phyloP scores from a whole-genome alignment of 352 stramenopile genomes.

The Globisporangium uncinulatum region DNA sequence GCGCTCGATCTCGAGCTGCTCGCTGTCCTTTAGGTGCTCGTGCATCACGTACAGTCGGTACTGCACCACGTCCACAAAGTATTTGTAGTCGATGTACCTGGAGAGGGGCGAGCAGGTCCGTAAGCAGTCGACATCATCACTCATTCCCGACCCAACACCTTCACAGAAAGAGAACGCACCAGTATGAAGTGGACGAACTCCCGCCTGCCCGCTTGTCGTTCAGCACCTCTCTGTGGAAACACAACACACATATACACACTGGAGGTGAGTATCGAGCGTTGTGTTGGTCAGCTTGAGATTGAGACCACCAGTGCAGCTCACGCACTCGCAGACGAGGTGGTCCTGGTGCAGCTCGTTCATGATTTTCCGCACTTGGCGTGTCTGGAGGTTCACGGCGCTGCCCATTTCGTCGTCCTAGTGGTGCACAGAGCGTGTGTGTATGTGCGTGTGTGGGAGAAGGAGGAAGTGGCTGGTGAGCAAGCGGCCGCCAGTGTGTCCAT shows the following conservation, averaged over 20 bases:
- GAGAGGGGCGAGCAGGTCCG: neutral
- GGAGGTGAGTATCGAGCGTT: neutral
- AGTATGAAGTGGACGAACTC: slow-evolving; percentile 86
- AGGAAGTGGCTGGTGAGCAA: neutral
- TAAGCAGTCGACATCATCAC: neutral
- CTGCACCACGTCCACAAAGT: slow-evolving; percentile 88
- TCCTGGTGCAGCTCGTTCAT: slow-evolving; percentile 87
- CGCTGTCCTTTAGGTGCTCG: slow-evolving; percentile 79
- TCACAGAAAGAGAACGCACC: slow-evolving; percentile 19
- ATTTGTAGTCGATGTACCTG: slow-evolving; percentile 91
- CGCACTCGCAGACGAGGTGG: slow-evolving; percentile 80
- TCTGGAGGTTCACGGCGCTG: slow-evolving; percentile 84
- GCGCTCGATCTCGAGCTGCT: slow-evolving; percentile 83
- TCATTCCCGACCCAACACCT: neutral
- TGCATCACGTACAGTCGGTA: slow-evolving; percentile 87
- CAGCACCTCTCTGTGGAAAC: slow-evolving; percentile 56
- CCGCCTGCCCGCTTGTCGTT: slow-evolving; percentile 82
- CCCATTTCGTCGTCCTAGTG: slow-evolving; percentile 83
- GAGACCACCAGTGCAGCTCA: slow-evolving; percentile 1
- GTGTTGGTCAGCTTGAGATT: too few relatives aligned
- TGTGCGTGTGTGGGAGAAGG: neutral
- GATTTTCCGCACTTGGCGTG: slow-evolving; percentile 84
- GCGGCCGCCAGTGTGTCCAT: neutral
- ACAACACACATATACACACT: neutral
- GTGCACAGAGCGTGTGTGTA: neutral